Evolutionary conservation across 73 alveolate genomes (phyloP).

Genomic region (Paraurostyla sp.): DNA sequence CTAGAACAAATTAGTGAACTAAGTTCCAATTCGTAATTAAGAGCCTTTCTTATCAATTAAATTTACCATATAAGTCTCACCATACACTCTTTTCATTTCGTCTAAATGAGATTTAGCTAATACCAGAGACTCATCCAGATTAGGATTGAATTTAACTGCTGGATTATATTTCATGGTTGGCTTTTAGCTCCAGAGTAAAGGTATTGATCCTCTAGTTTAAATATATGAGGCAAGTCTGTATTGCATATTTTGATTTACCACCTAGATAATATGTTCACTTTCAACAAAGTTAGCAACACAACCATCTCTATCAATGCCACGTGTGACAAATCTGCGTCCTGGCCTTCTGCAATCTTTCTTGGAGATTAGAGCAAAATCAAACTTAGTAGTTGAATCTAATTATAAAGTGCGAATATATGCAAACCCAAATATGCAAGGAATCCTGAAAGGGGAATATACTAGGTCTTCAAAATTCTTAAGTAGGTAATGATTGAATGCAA

Average conservation of each 20-base stretch:
- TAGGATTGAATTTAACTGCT: slow-evolving; percentile 75
- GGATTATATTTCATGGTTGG: slow-evolving; percentile 87
- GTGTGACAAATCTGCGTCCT: slow-evolving; percentile 91
- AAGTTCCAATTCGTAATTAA: slow-evolving; percentile 88
- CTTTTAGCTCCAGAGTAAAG: slow-evolving; percentile 92
- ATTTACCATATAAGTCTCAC: slow-evolving; percentile 85
- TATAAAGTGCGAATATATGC: slow-evolving; percentile 80
- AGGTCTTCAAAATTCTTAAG: slow-evolving; percentile 80
- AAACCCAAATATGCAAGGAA: slow-evolving; percentile 93
- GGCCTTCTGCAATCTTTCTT: slow-evolving; percentile 94
- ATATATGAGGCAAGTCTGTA: slow-evolving; percentile 86
- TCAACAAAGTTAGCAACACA: slow-evolving; percentile 94
- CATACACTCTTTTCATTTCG: slow-evolving; percentile 81
- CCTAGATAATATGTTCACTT: slow-evolving; percentile 91
- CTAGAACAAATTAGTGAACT: slow-evolving; percentile 81
- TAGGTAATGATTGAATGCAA: slow-evolving; percentile 90
- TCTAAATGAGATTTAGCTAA: slow-evolving; percentile 87
- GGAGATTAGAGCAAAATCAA: slow-evolving; percentile 86
- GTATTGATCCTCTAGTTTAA: slow-evolving; percentile 96
- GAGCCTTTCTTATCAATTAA: slow-evolving; percentile 91
- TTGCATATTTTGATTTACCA: slow-evolving; percentile 63
- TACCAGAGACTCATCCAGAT: slow-evolving; percentile 66
- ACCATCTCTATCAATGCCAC: slow-evolving; percentile 97
- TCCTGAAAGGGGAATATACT: slow-evolving; percentile 83
- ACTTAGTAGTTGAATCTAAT: slow-evolving; percentile 74